These are phyloP conservation scores for Tilletia setariae DNA, from an alignment of 1,284 basidiomycete genomes.

Conservation along the genomic window DNA sequence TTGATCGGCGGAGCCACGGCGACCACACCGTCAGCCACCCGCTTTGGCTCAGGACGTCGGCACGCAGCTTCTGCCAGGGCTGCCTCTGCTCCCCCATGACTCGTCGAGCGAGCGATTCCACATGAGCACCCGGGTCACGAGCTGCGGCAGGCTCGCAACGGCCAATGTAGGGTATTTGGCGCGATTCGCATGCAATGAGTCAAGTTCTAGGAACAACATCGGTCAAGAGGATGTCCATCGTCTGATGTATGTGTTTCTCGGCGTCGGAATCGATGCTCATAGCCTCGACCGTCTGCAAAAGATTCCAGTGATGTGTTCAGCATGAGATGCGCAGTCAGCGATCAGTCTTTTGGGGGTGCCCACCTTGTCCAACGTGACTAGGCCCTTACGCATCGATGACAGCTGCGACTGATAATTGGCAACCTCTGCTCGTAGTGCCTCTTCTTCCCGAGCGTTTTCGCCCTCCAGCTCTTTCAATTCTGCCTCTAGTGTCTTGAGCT, in stretches of 20 bases:
- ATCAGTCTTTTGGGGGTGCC: too few relatives aligned
- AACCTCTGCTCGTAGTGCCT: not conserved
- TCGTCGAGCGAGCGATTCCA: too few relatives aligned
- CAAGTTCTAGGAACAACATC: constrained; percentile 31
- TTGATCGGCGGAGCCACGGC: too few relatives aligned
- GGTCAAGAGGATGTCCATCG: constrained; percentile 33
- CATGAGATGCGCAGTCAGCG: not conserved
- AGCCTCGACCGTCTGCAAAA: constrained; percentile 29
- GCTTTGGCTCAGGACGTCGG: too few relatives aligned
- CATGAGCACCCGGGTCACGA: too few relatives aligned
- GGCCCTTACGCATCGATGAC: constrained; percentile 22
- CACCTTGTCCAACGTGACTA: constrained; percentile 27
- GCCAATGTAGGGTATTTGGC: not conserved
- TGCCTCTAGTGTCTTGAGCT: constrained; percentile 22
- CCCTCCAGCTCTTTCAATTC: constrained; percentile 29
- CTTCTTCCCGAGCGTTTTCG: constrained; percentile 17
- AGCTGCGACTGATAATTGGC: constrained; percentile 3
- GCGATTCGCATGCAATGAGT: not conserved
- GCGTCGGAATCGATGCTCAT: constrained; percentile 30
- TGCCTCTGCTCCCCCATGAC: too few relatives aligned
- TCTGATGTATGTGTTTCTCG: constrained; percentile 31
- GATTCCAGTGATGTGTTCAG: not conserved
- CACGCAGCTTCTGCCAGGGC: too few relatives aligned
- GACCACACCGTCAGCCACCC: too few relatives aligned
- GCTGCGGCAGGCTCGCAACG: not conserved